phyloP scores from a whole-genome alignment of 192 early-diverging fungal genomes.

The Podila clonocystis region DNA sequence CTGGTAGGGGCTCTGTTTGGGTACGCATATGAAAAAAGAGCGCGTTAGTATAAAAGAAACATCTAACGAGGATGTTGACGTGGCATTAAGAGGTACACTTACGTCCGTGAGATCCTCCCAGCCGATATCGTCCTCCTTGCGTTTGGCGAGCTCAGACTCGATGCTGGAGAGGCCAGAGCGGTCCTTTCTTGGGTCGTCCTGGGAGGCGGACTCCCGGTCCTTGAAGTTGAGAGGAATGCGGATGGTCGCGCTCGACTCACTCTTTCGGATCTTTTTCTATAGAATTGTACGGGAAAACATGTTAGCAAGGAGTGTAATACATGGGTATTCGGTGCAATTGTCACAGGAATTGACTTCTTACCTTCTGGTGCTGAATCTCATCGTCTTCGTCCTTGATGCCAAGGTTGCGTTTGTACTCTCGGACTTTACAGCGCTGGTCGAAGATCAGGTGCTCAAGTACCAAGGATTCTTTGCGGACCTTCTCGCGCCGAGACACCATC shows the following conservation, averaged over 20 bases:
- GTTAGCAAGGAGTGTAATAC: background rate
- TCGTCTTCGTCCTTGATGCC: conserved; percentile 72
- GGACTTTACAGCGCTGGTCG: conserved; percentile 70
- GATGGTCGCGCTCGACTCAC: conserved; percentile 63
- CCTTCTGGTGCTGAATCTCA: conserved; percentile 38
- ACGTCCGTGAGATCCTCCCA: conserved; percentile 80
- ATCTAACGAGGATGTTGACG: background rate
- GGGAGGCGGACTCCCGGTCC: conserved; percentile 54
- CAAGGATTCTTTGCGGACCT: conserved; percentile 76
- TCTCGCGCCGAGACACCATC: conserved; percentile 83
- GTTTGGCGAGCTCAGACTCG: conserved; percentile 64
- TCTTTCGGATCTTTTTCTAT: conserved; percentile 49
- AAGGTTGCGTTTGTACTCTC: conserved; percentile 71
- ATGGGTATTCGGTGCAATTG: background rate
- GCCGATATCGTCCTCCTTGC: conserved; percentile 67
- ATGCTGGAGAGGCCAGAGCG: conserved; percentile 58
- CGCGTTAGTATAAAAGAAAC: background rate
- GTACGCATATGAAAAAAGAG: background rate
- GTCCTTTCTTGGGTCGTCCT: conserved; percentile 47
- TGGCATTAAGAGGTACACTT: conserved; percentile 15
- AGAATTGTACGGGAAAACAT: conserved; percentile 4
- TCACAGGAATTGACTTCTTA: background rate
- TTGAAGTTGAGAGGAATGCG: conserved; percentile 67
- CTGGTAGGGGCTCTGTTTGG: conserved; percentile 58
- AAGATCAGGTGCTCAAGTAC: conserved; percentile 82